These are phyloP conservation scores for Noccaea caerulescens DNA, from an alignment of 345 rosid genomes.

Conservation along the genomic window DNA sequence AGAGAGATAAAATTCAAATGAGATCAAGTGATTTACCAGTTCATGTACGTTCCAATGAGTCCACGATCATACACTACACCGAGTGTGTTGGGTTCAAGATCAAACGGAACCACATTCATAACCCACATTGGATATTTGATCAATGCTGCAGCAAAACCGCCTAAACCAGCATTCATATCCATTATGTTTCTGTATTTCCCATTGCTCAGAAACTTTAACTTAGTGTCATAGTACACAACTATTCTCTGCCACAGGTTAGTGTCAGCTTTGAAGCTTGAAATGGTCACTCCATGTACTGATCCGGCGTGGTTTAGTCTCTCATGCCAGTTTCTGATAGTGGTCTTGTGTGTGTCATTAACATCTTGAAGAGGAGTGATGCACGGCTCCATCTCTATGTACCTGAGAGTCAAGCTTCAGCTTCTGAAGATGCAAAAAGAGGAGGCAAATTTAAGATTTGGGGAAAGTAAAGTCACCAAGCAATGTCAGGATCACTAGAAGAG, in stretches of 20 bases:
- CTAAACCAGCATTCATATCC: slow-evolving; percentile 78
- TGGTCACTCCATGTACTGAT: slow-evolving; percentile 42
- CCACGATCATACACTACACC: slow-evolving; percentile 70
- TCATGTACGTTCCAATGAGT: slow-evolving; percentile 70
- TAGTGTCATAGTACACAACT: slow-evolving; percentile 49
- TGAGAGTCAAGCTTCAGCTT: slow-evolving; percentile 28
- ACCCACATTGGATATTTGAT: slow-evolving; percentile 63
- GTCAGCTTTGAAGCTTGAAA: slow-evolving; percentile 47
- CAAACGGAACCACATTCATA: slow-evolving; percentile 65
- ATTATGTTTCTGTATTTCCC: slow-evolving; percentile 63
- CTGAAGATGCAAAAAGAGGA: slow-evolving; percentile 16
- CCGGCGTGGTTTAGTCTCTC: slow-evolving; percentile 49
- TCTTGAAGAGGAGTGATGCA: slow-evolving; percentile 62
- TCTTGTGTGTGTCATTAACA: slow-evolving; percentile 29
- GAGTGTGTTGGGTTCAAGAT: slow-evolving; percentile 55
- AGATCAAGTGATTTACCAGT: slow-evolving; percentile 56
- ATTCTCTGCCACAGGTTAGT: slow-evolving; percentile 53
- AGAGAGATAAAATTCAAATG: neutral
- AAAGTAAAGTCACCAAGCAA: slow-evolving; percentile 56
- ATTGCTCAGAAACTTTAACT: slow-evolving; percentile 48
- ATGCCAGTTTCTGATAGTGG: slow-evolving; percentile 50
- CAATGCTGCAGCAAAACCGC: slow-evolving; percentile 74
- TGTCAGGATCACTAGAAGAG: slow-evolving; percentile 47
- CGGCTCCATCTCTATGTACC: slow-evolving; percentile 61
- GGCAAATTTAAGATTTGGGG: neutral